These are phyloP conservation scores for Trichothecium sympodiale DNA, from an alignment of 2,329 filamentous ascomycete genomes.

Conservation along the genomic window DNA sequence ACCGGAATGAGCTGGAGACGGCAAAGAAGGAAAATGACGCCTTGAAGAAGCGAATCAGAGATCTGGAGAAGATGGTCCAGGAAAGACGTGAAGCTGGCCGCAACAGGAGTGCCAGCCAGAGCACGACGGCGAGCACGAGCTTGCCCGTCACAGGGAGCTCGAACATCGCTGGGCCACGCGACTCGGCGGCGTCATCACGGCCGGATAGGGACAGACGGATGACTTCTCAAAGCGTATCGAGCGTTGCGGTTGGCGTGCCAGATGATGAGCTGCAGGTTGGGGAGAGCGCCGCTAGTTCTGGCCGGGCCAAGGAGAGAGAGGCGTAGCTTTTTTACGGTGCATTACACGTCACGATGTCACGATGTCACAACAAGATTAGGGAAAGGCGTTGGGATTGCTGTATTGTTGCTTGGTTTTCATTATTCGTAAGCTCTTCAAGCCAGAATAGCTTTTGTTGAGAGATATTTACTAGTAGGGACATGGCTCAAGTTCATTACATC, in stretches of 20 bases:
- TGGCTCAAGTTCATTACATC: no score
- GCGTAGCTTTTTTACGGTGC: no score
- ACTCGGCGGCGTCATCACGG: constrained; percentile 17
- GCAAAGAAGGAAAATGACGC: constrained; percentile 54
- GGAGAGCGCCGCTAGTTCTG: constrained; percentile 45
- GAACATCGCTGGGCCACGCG: constrained; percentile 34
- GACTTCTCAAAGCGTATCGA: constrained; percentile 31
- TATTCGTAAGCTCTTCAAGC: no score
- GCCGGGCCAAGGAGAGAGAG: background rate
- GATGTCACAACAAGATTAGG: no score
- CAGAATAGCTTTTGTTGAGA: no score
- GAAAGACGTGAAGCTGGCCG: constrained; percentile 35
- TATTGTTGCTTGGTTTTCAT: no score
- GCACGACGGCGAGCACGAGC: constrained; percentile 39
- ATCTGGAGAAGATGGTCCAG: constrained; percentile 46
- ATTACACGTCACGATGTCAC: no score
- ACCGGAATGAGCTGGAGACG: constrained; percentile 47
- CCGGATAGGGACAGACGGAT: constrained; percentile 31
- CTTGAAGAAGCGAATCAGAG: constrained; percentile 48
- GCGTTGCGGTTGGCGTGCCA: constrained; percentile 41
- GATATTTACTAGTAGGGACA: no score
- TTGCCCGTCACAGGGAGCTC: constrained; percentile 24
- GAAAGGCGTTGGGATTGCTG: no score
- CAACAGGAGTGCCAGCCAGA: constrained; percentile 39
- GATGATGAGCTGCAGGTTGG: constrained; percentile 51